Conservation (phyloP, 2,329 filamentous ascomycete species). For the Fusarium setosum region DNA sequence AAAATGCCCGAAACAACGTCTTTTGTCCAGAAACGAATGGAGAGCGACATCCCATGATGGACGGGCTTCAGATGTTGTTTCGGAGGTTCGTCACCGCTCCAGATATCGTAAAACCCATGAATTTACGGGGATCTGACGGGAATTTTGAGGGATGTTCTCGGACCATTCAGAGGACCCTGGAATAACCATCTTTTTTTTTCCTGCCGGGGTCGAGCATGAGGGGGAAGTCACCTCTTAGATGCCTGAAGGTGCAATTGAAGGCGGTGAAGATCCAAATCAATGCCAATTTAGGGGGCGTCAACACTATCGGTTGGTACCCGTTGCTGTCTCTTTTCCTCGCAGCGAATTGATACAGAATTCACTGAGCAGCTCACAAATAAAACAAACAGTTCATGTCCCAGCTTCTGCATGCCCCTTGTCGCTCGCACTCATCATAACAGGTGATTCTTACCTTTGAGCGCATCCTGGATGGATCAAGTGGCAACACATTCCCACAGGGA, state of each 20-base stretch:
- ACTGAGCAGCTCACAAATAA: slow-evolving; percentile 1
- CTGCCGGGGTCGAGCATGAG: slow-evolving; percentile 14
- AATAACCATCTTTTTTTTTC: slow-evolving; percentile 10
- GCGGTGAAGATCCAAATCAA: slow-evolving; percentile 36
- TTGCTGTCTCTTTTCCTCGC: background rate
- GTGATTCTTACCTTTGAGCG: slow-evolving; percentile 38
- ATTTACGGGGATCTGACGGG: slow-evolving; percentile 34
- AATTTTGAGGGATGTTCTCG: slow-evolving; percentile 39
- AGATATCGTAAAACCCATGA: slow-evolving; percentile 27
- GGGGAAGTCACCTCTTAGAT: slow-evolving; percentile 11
- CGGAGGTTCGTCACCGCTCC: slow-evolving; percentile 28
- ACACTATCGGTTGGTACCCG: background rate
- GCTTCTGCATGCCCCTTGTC: slow-evolving; percentile 27
- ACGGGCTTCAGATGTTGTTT: background rate
- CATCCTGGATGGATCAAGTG: slow-evolving; percentile 34
- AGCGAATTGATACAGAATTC: slow-evolving; percentile 26
- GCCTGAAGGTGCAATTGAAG: slow-evolving; percentile 18
- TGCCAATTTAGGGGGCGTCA: slow-evolving; percentile 14
- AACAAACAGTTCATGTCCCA: slow-evolving; percentile 1
- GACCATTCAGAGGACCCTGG: slow-evolving; percentile 32
- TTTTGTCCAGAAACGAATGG: background rate
- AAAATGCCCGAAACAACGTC: slow-evolving; percentile 13
- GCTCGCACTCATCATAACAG: slow-evolving; percentile 32
- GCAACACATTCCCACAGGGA: slow-evolving; percentile 19
- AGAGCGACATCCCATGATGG: slow-evolving; percentile 7